Evolutionary conservation across 768 basidiomycete genomes (phyloP).

Genomic region (Paxillus ammoniavirescens): DNA sequence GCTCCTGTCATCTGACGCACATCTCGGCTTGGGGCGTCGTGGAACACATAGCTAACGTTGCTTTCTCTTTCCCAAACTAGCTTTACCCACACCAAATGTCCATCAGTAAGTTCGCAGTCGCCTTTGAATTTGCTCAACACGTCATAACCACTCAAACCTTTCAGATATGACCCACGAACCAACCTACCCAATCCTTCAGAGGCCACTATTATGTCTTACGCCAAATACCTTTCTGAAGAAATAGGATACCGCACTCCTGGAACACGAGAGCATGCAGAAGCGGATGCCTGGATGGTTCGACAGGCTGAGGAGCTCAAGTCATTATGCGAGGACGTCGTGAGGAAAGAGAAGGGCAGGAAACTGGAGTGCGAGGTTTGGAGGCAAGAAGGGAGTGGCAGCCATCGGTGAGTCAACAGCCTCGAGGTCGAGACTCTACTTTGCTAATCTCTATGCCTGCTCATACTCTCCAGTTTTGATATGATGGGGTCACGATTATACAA

Average conservation of each 20-base stretch:
- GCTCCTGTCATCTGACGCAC: neutral
- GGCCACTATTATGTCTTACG: constrained; percentile 58
- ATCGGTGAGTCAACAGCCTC: constrained; percentile 55
- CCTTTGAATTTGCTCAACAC: neutral
- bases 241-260: constrained; percentile 93
- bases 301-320: constrained; percentile 60
- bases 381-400: constrained; percentile 85
- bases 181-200: constrained; percentile 71
- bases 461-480: constrained; percentile 79
- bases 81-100: constrained; percentile 54
- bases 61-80: constrained; percentile 30
- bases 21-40: neutral
- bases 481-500: constrained; percentile 83
- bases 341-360: constrained; percentile 43
- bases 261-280: constrained; percentile 81
- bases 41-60: constrained; percentile 3
- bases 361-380: constrained; percentile 92
- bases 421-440: neutral
- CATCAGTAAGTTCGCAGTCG: constrained; percentile 42
- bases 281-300: constrained; percentile 78
- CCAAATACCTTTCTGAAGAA: constrained; percentile 73
- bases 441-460: neutral
- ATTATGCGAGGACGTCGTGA: constrained; percentile 58
- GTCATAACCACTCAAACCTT: neutral
- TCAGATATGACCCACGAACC: constrained; percentile 49